Evolutionary conservation across 306 rosid genomes (phyloP), one percentile per base, ranked within the genome.

Genomic region (Prunus campanulata): DNA sequence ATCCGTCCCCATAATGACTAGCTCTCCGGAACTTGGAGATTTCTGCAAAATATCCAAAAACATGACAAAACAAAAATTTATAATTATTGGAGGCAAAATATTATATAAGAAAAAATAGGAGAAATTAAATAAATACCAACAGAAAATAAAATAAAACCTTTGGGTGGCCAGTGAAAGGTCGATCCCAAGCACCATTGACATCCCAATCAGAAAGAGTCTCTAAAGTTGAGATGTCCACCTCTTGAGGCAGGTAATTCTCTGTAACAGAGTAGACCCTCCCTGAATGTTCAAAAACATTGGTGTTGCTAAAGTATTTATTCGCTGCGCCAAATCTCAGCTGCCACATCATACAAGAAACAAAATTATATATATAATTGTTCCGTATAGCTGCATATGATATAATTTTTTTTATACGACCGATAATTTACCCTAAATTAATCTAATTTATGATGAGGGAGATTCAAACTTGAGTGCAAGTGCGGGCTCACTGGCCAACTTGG

Each of bases 141-240:
- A 35, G 7, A 35, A 35, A 35, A 0, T 5, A 35, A 35, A 35
- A 35, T 5, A 32, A 61, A 61, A 89, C 96, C 89, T 93, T 90
- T 22, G 97, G 97, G 35, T 93, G 97, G 80, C 90, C 85, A 0
- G 82, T 79, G 66, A 84, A 91, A n/a, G 95, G 88, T 63, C 93
- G 78, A 32, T 84, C 71, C 97, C 98, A 89, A 20, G 86, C 72
- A 5, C 76, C 90, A 47, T 47, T 64, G 24, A 88, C 72, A 81
- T 93, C 80, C 98, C 93, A 93, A 79, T 76, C 71, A 4, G 74
- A 70, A 5, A 84, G 35, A 18, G 90, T 84, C 69, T 88, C 68
- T 2, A 93, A 51, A 0, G 85, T 83, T 0, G 46, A 71, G 54
- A 88, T 84, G 83, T 93, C 95, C 30, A 89, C 79, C 86, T 91